A percentile compares a stretch with the other conserved stretches of the same genome.
Conservation (phyloP, 371 early-diverging fungal genomes). For the Mucor velutinosus region DNA sequence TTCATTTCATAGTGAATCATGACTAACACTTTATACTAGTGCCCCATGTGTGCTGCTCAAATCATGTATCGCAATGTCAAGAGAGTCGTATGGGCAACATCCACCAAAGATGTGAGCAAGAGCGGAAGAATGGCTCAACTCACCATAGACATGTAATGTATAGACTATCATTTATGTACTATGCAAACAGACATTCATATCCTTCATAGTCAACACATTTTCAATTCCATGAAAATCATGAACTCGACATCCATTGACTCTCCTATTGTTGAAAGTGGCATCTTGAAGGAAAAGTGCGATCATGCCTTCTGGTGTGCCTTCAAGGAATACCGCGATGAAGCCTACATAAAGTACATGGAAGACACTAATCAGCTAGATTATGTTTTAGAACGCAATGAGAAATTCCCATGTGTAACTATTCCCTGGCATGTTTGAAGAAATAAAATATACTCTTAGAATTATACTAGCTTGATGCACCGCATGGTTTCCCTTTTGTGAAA, state of each 20-base stretch:
- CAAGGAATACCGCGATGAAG: constrained; percentile 19
- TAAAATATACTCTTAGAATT: too few relatives aligned
- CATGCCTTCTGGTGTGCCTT: constrained; percentile 37
- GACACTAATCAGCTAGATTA: constrained; percentile 11
- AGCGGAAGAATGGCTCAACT: constrained; percentile 32
- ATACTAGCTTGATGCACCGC: not conserved
- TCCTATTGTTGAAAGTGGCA: constrained; percentile 26
- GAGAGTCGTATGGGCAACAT: constrained; percentile 39
- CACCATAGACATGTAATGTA: constrained; percentile 28
- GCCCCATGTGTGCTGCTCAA: constrained; percentile 41
- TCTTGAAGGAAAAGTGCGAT: constrained; percentile 34
- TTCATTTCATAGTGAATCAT: not conserved
- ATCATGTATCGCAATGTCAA: constrained; percentile 34
- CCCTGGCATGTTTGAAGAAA: not conserved
- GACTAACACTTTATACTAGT: constrained; percentile 19
- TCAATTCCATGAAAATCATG: constrained; percentile 24
- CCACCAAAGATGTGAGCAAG: constrained; percentile 30
- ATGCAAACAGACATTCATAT: not conserved
- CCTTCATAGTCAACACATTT: constrained; percentile 22
- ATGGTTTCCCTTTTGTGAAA: too few relatives aligned
- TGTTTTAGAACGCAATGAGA: constrained; percentile 10
- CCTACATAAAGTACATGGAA: constrained; percentile 20
- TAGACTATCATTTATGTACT: too few relatives aligned
- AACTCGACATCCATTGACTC: constrained; percentile 12
- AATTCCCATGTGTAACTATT: constrained; percentile 15